Percentiles rank a stretch among this genome's conserved stretches.
These are phyloP conservation scores for Nicotiana tomentosiformis DNA, from an alignment of 257 asterid species.

Conservation along the genomic window DNA sequence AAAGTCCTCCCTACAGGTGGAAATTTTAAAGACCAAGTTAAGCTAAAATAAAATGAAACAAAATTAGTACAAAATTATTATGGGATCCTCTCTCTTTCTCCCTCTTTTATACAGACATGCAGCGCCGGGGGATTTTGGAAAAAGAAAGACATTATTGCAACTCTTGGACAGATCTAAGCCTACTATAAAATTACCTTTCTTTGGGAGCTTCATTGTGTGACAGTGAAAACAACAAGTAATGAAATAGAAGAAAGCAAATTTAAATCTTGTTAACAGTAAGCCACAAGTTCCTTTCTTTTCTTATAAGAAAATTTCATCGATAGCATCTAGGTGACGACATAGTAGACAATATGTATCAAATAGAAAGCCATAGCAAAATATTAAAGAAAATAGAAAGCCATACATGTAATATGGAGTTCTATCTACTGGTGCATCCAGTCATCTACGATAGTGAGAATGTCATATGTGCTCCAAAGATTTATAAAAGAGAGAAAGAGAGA, in stretches of 20 bases:
- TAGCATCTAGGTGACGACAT: background rate
- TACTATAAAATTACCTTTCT: background rate
- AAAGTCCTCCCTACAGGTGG: constrained; percentile 64
- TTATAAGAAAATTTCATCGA: background rate
- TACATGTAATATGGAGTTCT: background rate
- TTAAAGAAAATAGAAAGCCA: too few species aligned
- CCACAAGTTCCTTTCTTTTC: background rate
- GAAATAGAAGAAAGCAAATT: background rate
- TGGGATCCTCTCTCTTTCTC: background rate
- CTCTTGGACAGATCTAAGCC: background rate
- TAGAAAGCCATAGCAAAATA: too few species aligned
- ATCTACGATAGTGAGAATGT: background rate
- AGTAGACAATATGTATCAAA: background rate
- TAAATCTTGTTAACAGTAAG: background rate
- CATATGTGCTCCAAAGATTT: background rate
- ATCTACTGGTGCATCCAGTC: background rate
- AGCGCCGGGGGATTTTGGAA: background rate
- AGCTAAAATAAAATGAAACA: background rate
- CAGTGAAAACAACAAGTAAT: background rate
- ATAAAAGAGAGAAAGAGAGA: too few species aligned
- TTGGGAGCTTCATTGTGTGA: background rate
- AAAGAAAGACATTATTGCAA: background rate
- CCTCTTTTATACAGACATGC: background rate
- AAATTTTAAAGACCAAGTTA: background rate
- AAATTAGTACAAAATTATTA: background rate